Evolutionary conservation across 2,329 filamentous ascomycete species (phyloP).

Genomic region (Rhinocladiella similis): DNA sequence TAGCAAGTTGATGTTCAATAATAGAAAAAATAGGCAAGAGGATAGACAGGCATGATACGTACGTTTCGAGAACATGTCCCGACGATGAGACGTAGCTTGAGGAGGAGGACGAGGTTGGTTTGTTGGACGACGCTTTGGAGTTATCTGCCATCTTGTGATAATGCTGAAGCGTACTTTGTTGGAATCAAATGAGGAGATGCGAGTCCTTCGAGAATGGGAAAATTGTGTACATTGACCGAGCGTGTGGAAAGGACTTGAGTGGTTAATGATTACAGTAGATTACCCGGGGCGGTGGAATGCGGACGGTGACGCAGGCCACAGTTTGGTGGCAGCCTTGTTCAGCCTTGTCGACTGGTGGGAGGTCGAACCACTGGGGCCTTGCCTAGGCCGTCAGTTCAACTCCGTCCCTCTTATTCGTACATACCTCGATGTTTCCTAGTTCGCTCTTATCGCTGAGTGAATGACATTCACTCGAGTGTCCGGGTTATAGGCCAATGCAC

Average conservation of each 20-base stretch:
- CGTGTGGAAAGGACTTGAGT: too few relatives aligned
- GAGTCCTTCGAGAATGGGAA: too few relatives aligned
- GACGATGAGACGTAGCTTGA: constrained; percentile 25
- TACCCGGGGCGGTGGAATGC: not conserved
- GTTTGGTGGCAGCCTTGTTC: not conserved
- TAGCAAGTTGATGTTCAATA: too few relatives aligned
- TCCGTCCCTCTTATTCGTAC: too few relatives aligned
- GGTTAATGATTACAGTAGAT: not conserved
- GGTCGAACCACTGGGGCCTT: too few relatives aligned
- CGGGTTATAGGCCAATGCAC: too few relatives aligned
- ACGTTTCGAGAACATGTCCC: constrained; percentile 26
- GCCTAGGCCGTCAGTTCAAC: too few relatives aligned
- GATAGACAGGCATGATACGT: not conserved
- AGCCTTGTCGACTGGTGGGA: not conserved
- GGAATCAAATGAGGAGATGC: not conserved
- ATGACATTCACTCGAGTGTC: too few relatives aligned
- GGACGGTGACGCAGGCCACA: not conserved
- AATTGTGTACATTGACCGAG: too few relatives aligned
- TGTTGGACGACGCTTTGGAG: constrained; percentile 1
- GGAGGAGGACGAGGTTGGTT: constrained; percentile 1
- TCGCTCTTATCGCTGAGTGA: too few relatives aligned
- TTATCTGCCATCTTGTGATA: constrained; percentile 3
- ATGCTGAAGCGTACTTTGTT: not conserved
- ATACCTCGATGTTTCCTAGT: too few relatives aligned
- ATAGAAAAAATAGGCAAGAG: too few relatives aligned